phyloP scores from a whole-genome alignment of 2,329 filamentous ascomycete genomes.

The Alternaria arborescens region DNA sequence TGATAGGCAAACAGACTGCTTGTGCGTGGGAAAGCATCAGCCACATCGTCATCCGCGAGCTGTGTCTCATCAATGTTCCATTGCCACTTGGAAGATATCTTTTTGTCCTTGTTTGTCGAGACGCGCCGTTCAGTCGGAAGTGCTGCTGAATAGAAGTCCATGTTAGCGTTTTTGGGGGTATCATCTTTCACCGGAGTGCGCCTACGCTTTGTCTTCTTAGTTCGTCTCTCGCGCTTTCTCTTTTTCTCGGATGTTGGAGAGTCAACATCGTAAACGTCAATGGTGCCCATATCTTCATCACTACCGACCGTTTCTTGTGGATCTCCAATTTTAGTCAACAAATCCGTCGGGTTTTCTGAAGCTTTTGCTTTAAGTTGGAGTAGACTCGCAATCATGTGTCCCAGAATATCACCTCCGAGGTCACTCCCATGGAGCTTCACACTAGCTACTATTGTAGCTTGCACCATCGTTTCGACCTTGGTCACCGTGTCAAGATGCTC shows the following conservation, averaged over 20 bases:
- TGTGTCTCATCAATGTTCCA: slow-evolving; percentile 30
- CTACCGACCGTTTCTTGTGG: background rate
- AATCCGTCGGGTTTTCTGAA: slow-evolving; percentile 2
- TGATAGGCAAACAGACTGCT: slow-evolving; percentile 40
- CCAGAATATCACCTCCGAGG: slow-evolving; percentile 9
- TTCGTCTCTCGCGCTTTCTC: background rate
- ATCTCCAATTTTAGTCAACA: background rate
- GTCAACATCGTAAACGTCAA: background rate
- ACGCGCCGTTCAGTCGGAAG: background rate
- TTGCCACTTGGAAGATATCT: slow-evolving; percentile 25
- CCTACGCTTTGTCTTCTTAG: background rate
- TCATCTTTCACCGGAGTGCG: background rate
- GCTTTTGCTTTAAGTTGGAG: background rate
- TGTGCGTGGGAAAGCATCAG: slow-evolving; percentile 20
- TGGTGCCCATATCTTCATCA: background rate
- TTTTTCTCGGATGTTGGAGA: background rate
- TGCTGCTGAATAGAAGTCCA: background rate
- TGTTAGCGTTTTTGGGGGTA: background rate
- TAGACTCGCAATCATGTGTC: background rate
- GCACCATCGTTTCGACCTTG: slow-evolving; percentile 24
- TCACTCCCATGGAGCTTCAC: slow-evolving; percentile 18
- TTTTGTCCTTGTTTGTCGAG: slow-evolving; percentile 16
- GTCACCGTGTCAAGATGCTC: slow-evolving; percentile 24
- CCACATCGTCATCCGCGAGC: slow-evolving; percentile 6
- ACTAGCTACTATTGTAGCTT: slow-evolving; percentile 17